Conservation (phyloP, 129 eudicot genomes). For the Helichrysum umbraculigerum region DNA sequence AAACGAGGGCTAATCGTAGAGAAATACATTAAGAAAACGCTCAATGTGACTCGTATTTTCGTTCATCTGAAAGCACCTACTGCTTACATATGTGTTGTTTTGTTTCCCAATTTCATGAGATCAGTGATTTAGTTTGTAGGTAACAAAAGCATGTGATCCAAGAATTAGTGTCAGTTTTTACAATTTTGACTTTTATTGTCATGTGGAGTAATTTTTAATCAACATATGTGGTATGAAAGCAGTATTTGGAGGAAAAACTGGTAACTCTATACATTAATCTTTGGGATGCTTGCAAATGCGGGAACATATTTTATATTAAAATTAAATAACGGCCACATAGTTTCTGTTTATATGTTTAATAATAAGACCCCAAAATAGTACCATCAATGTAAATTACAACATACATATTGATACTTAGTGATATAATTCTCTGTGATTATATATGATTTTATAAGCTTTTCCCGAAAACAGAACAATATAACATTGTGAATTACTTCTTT, state of each 20-base stretch:
- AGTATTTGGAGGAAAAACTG: not conserved
- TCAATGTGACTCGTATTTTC: not conserved
- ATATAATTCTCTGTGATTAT: not conserved
- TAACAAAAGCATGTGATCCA: not conserved
- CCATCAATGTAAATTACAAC: not conserved
- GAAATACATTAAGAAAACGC: not conserved
- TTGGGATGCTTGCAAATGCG: constrained; percentile 9
- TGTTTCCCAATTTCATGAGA: not conserved
- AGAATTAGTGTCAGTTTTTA: not conserved
- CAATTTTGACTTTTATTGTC: constrained; percentile 9
- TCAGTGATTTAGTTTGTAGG: not conserved
- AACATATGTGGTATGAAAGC: not conserved
- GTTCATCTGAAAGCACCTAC: not conserved
- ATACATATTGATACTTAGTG: not conserved
- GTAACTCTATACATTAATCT: not conserved
- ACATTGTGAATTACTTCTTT: not conserved
- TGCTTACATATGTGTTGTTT: not conserved
- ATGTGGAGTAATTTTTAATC: not conserved
- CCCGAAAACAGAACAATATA: not conserved
- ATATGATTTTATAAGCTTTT: not conserved
- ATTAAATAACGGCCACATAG: not conserved
- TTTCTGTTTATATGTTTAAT: not conserved
- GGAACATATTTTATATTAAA: not conserved
- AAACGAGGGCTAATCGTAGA: not conserved
- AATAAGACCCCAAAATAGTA: not conserved